Conservation (phyloP, 768 basidiomycete genomes). For the Grammothele lineata region DNA sequence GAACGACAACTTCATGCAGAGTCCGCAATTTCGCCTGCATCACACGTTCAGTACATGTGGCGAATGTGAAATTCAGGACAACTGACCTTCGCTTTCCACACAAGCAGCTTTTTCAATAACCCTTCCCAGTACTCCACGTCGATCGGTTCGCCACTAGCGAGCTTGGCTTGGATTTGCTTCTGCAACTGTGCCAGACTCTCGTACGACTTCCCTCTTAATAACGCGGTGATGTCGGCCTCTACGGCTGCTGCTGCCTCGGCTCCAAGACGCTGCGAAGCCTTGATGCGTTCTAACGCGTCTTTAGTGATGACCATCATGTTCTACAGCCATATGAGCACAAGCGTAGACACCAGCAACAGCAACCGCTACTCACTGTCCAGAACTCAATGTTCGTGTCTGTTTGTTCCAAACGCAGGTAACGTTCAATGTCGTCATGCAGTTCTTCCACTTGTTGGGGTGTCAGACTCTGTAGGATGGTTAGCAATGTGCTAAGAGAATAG, state of each 20-base stretch:
- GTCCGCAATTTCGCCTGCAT: constrained; percentile 81
- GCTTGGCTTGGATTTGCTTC: constrained; percentile 80
- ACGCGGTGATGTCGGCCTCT: constrained; percentile 75
- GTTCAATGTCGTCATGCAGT: constrained; percentile 90
- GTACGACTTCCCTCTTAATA: constrained; percentile 83
- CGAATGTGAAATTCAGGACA: background rate
- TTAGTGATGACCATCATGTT: constrained; percentile 98
- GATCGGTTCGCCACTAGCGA: constrained; percentile 88
- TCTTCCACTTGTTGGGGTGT: constrained; percentile 87
- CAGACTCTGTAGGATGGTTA: constrained; percentile 55
- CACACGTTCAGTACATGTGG: background rate
- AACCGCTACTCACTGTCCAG: constrained; percentile 71
- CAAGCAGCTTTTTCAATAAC: constrained; percentile 84
- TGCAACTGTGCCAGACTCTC: constrained; percentile 83
- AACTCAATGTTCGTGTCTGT: constrained; percentile 88
- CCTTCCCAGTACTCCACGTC: constrained; percentile 99
- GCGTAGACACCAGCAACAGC: background rate
- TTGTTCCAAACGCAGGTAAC: constrained; percentile 84
- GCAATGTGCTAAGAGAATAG: background rate
- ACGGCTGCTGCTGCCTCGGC: constrained; percentile 74
- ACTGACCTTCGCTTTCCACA: constrained; percentile 92
- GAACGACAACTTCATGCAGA: constrained; percentile 94
- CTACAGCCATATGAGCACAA: constrained; percentile 41
- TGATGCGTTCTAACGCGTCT: constrained; percentile 78
- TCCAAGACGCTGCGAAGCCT: constrained; percentile 55